phyloP scores from a whole-genome alignment of 2,329 filamentous ascomycete species.

The Trichothecium sympodiale region DNA sequence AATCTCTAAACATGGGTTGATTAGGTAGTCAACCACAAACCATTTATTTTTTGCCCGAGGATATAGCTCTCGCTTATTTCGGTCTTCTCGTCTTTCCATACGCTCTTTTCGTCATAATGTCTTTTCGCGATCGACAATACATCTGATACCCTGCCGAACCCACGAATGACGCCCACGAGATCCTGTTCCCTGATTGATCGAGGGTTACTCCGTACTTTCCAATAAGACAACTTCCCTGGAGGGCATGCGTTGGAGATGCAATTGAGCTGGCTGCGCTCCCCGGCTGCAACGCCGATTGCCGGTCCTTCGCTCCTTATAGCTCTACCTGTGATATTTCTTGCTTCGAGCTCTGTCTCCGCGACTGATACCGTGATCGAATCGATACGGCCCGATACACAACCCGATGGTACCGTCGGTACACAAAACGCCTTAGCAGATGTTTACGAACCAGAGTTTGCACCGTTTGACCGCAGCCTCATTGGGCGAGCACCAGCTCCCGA shows the following conservation, averaged over 20 bases:
- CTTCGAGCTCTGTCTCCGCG: slow-evolving; percentile 48
- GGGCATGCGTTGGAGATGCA: slow-evolving; percentile 40
- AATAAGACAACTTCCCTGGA: slow-evolving; percentile 17
- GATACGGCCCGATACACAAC: not conserved
- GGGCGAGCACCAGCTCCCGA: slow-evolving; percentile 40
- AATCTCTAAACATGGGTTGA: too few species aligned
- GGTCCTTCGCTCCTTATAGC: slow-evolving; percentile 48
- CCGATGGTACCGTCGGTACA: slow-evolving; percentile 8
- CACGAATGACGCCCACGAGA: too few species aligned
- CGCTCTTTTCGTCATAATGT: too few species aligned
- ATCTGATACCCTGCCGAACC: too few species aligned
- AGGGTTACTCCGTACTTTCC: not conserved
- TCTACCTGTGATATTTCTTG: slow-evolving; percentile 40
- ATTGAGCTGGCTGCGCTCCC: slow-evolving; percentile 60
- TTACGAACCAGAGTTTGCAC: slow-evolving; percentile 51
- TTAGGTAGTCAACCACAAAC: too few species aligned
- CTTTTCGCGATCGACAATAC: too few species aligned
- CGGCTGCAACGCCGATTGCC: slow-evolving; percentile 55
- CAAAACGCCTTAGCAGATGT: slow-evolving; percentile 12
- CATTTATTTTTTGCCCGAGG: too few species aligned
- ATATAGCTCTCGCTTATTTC: too few species aligned
- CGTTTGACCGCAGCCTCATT: slow-evolving; percentile 51
- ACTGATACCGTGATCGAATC: slow-evolving; percentile 27
- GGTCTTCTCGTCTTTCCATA: too few species aligned
- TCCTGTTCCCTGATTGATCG: not conserved